Percentiles rank a stretch among this genome's conserved stretches.
Conservation (phyloP, 1,139 yeast genomes). For the Saccharomyces hybrid region DNA sequence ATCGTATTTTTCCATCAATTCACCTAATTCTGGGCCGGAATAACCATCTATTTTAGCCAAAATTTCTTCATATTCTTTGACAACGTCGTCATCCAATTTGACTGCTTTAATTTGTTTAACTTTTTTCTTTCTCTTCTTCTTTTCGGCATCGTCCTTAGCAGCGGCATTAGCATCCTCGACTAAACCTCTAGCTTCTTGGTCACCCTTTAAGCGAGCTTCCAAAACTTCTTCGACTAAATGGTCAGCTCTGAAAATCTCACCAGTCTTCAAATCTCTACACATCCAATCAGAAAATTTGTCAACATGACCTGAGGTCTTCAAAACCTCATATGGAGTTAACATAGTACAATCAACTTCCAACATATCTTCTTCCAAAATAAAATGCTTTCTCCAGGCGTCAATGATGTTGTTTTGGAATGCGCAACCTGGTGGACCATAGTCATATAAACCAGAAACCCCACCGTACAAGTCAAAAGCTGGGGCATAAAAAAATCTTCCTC, state of each 20-base stretch:
- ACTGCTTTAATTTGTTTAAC: conserved; percentile 90
- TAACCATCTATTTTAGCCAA: conserved; percentile 94
- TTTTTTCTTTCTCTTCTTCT: conserved; percentile 90
- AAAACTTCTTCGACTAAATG: conserved; percentile 96
- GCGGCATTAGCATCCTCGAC: conserved; percentile 46
- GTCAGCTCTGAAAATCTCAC: conserved; percentile 98
- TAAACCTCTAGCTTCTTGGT: conserved; percentile 88
- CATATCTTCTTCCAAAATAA: conserved; percentile 96
- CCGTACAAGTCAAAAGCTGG: conserved; percentile 97
- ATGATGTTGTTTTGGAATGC: conserved; percentile 93
- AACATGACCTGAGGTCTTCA: conserved; percentile 98
- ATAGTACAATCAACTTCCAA: conserved; percentile 96
- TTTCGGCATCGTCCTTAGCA: conserved; percentile 58
- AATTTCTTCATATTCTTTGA: conserved; percentile 65
- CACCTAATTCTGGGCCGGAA: conserved; percentile 88
- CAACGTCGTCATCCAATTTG: conserved; percentile 74
- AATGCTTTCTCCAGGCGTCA: conserved; percentile 97
- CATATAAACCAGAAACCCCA: conserved; percentile 96
- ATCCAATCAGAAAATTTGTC: conserved; percentile 99
- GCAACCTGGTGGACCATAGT: conserved; percentile 99
- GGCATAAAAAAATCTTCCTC: conserved; percentile 94
- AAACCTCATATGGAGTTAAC: conserved; percentile 95
- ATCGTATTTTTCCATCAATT: conserved; percentile 68
- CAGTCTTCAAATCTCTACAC: conserved; percentile 93
- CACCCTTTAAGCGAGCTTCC: conserved; percentile 93